Base-by-base conservation (phyloP, 164 flowering plant species). In the Annona cherimola region DNA sequence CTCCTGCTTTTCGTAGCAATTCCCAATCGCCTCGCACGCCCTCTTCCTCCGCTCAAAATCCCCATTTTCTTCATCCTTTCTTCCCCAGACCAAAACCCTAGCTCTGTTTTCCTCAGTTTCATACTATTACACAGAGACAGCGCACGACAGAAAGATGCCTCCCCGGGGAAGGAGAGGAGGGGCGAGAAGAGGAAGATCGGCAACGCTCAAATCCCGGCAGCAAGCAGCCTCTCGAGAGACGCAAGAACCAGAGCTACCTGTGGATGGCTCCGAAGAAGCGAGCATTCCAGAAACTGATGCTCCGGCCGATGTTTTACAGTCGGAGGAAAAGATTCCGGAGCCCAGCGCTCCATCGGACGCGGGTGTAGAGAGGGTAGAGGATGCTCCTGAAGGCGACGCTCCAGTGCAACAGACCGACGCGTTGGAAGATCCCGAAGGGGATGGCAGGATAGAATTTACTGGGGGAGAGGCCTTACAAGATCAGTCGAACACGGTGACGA, bases 201-300 rank as follows among this genome's bases (percentile, higher is more conserved):
- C 67, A n/a, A 35, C 67, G 42, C 67, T 44, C 11, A 64, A 42
- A 64, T 39, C 67, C 67, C 40, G 42, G 41, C 65, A 39, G 4
- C 9, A 11, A 2, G 39, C 65, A 39, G 42, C 65, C 65, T 39
- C 9, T 2, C 40, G 9, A 41, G 65, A 62, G 26, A 62, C 35
- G 12, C 40, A 26, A 11, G 18, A 12, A 20, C 41, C 65, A 0
- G 69, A 66, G 54, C 14, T 66, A 1, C 69, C 55, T 1, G 3
- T 6, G 40, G 11, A 11, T n/a, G 26, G 39, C 39, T 14, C 18
- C 35, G 69, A 66, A 63, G 71, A 69, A 26, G 8, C 55, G 16
- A 40, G 62, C 45, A 19, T 57, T 16, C 45, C 71, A 1, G 63
- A 57, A 26, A 20, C 71, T 18, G 63, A 69, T 63, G 45, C n/a